Evolutionary conservation across 768 basidiomycete species (phyloP), one percentile per base, ranked within the genome.

Genomic region (Mycena leptocephala): DNA sequence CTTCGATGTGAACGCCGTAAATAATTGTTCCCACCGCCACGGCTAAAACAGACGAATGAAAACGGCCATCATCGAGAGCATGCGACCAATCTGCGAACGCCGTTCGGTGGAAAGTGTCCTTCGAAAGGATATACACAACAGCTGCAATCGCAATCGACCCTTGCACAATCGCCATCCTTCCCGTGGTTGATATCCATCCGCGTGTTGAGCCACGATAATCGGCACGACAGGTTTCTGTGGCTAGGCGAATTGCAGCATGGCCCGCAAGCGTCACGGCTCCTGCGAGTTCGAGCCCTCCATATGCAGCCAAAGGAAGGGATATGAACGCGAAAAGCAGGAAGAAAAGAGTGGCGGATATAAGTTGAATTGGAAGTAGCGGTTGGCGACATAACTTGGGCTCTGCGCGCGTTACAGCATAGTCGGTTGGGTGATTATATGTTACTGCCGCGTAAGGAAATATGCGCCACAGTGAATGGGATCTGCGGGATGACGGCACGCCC

Each of bases 271-370:
- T 78, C 16, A 75, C 63, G 3, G 78, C 72, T 14, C 70, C 79
- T 5, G 76, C 67, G 33, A 71, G 30, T 35, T 68, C 63, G 1
- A 64, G 63, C 16, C 72, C 72, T 8, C 8, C 26, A 28, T 61
- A 70, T 2, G 37, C 39, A 3, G 59, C 62, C 18, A 71, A 13
- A 0, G 78, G 73, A 24, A 78, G 63, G 13, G 66, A 55, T 5
- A 76, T 32, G 37, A 61, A 22, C 3, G 37, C 43, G 64, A 79
- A 80, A 1, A 76, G 78, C 2, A 76, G 63, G 51, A 76, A 68
- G 72, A 80, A 80, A 13, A 76, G 41, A 4, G 68, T 63, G n/a
- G 79, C 75, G 30, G 79, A 80, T n/a, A 80, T 79, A 48, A 75
- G 69, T 24, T 80, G 79, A 33, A 80, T 79, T 5, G 79, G 79